Evolutionary conservation across 2,329 filamentous ascomycete genomes (phyloP).

Genomic region (Neocucurbitaria cava): DNA sequence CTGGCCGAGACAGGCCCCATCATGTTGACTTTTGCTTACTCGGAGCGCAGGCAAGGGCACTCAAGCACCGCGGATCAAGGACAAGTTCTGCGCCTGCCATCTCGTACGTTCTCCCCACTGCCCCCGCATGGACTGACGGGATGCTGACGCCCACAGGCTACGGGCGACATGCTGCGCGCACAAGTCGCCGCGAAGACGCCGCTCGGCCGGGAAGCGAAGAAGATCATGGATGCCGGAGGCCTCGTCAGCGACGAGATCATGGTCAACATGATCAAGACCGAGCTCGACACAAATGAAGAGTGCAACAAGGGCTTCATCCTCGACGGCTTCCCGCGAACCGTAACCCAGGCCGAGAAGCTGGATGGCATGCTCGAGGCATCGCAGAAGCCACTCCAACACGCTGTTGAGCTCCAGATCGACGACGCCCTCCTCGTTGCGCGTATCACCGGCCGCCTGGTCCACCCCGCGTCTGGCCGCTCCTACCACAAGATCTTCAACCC

Average conservation of each 20-base stretch:
- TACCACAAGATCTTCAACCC: conserved; percentile 99
- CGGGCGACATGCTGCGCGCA: conserved; percentile 97
- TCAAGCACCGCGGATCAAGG: conserved; percentile 97
- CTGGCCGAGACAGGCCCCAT: not conserved
- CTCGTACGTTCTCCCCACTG: conserved; percentile 67
- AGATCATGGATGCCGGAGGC: conserved; percentile 99
- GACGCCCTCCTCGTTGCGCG: conserved; percentile 91
- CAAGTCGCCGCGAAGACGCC: conserved; percentile 98
- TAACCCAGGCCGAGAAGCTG: conserved; percentile 91
- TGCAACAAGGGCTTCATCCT: conserved; percentile 99
- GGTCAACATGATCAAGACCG: conserved; percentile 99
- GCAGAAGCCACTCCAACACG: conserved; percentile 88
- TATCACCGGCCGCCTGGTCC: conserved; percentile 94
- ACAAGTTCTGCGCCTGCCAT: conserved; percentile 97
- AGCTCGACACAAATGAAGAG: conserved; percentile 91
- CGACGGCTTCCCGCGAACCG: conserved; percentile 96
- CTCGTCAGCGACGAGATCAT: conserved; percentile 99
- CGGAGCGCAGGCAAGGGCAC: conserved; percentile 85
- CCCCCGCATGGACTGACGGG: not conserved
- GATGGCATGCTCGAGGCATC: conserved; percentile 86
- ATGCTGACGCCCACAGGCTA: conserved; percentile 69
- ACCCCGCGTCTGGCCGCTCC: conserved; percentile 93
- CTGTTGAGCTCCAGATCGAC: conserved; percentile 95
- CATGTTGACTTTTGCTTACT: conserved; percentile 32
- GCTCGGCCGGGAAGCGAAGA: conserved; percentile 95